Percentiles rank a stretch among this genome's conserved stretches.
These are phyloP conservation scores for Geranium brycei DNA, from an alignment of 345 rosid species.

Conservation along the genomic window DNA sequence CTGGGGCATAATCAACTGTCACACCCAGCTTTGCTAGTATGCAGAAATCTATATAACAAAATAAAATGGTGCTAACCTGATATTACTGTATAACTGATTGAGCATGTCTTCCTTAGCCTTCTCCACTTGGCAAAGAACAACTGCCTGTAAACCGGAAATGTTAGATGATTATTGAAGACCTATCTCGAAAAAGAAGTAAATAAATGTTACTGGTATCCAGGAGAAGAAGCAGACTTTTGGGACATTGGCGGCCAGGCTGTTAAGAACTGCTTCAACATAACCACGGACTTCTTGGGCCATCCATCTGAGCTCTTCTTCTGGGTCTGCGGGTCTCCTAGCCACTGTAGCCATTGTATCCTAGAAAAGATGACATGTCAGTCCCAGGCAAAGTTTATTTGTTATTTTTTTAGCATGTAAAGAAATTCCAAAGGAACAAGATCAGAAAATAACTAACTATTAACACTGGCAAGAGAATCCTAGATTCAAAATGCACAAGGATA, in stretches of 20 bases:
- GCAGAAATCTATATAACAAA: neutral
- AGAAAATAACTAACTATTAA: too few species aligned
- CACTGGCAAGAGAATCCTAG: too few species aligned
- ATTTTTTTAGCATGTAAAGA: neutral
- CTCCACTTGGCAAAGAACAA: constrained; percentile 99
- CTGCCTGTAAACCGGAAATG: constrained; percentile 50
- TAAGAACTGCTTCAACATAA: constrained; percentile 97
- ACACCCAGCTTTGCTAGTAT: neutral
- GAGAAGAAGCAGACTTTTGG: constrained; percentile 48
- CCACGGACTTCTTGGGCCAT: constrained; percentile 99
- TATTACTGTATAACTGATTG: constrained; percentile 75
- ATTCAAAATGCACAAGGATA: too few species aligned
- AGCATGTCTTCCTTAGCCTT: constrained; percentile 98
- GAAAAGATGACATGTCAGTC: neutral
- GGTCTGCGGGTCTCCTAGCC: constrained; percentile 85
- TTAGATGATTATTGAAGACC: constrained; percentile 5
- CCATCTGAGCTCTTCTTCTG: constrained; percentile 98
- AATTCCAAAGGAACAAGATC: neutral
- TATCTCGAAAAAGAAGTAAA: too few species aligned
- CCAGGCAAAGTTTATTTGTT: neutral
- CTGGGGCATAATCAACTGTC: too few species aligned
- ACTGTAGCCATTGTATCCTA: constrained; percentile 89
- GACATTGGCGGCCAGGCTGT: constrained; percentile 97
- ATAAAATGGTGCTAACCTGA: constrained; percentile 41
- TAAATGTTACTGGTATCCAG: neutral